Percentiles rank a stretch among this genome's conserved stretches.
These are phyloP conservation scores for Xylaria arbuscula DNA, from an alignment of 2,329 filamentous ascomycete genomes.

Conservation along the genomic window DNA sequence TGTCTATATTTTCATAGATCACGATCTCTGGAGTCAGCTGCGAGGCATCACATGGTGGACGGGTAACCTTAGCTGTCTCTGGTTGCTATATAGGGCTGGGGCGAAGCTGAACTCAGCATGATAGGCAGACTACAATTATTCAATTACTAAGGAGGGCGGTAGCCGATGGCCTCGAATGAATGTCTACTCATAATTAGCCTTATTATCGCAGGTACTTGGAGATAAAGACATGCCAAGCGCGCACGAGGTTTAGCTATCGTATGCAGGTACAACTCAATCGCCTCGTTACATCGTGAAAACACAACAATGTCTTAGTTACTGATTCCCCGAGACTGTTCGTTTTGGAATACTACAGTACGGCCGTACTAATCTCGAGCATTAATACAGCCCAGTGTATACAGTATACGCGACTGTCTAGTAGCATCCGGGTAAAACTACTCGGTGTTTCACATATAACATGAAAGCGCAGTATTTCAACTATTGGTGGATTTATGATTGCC, in stretches of 20 bases:
- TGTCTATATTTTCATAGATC: conserved; percentile 55
- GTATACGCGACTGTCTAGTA: neutral
- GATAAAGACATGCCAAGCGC: neutral
- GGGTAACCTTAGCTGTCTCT: conserved; percentile 56
- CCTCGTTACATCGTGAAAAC: neutral
- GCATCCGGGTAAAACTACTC: neutral
- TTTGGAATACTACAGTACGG: neutral
- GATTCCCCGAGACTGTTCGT: neutral
- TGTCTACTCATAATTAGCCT: neutral
- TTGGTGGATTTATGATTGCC: conserved; percentile 23
- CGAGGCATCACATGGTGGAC: conserved; percentile 57
- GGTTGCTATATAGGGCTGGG: conserved; percentile 39
- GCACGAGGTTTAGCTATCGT: neutral
- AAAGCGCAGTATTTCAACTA: neutral
- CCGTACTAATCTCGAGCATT: neutral
- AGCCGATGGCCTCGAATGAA: neutral
- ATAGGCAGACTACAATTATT: neutral
- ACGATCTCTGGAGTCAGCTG: conserved; percentile 50
- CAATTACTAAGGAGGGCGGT: neutral
- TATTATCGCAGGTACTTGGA: neutral
- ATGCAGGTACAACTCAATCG: conserved; percentile 2
- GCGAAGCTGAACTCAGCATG: conserved; percentile 29
- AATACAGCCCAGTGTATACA: neutral
- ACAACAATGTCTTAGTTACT: neutral
- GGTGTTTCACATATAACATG: conserved; percentile 8